Conservation (phyloP, 305 asterid species). For the Fraxinus sp. region DNA sequence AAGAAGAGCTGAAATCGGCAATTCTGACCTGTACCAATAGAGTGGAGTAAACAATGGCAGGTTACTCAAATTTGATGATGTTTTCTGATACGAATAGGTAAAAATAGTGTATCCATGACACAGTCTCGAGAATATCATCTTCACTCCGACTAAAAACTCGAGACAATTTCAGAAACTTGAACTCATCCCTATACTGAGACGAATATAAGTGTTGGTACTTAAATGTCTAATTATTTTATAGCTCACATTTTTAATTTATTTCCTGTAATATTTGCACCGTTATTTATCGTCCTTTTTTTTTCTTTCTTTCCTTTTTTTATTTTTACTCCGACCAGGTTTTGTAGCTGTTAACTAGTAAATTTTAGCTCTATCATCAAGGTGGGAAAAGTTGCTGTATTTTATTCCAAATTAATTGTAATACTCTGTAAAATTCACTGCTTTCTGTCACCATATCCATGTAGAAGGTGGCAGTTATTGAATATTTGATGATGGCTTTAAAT, state of each 20-base stretch:
- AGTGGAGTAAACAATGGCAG: slow-evolving; percentile 46
- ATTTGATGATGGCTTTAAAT: background rate
- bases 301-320: too few relatives aligned
- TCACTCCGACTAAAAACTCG: background rate
- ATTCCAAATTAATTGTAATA: background rate
- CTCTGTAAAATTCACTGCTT: background rate
- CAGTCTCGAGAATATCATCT: background rate
- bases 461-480: background rate
- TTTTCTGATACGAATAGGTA: background rate
- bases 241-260: background rate
- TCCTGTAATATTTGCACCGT: background rate
- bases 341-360: background rate
- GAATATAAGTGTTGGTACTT: background rate
- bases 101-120: background rate
- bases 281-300: background rate
- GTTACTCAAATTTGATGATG: background rate
- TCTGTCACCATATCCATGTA: background rate
- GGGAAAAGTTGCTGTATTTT: background rate
- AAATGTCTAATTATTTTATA: background rate
- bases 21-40: slow-evolving; percentile 75
- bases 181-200: background rate
- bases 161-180: background rate
- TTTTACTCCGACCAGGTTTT: background rate
- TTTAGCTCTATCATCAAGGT: background rate
- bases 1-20: slow-evolving; percentile 74